Evolutionary conservation across 495 filamentous ascomycete genomes (phyloP), one percentile per base, ranked within the genome.

Genomic region (Copromyces sp.): DNA sequence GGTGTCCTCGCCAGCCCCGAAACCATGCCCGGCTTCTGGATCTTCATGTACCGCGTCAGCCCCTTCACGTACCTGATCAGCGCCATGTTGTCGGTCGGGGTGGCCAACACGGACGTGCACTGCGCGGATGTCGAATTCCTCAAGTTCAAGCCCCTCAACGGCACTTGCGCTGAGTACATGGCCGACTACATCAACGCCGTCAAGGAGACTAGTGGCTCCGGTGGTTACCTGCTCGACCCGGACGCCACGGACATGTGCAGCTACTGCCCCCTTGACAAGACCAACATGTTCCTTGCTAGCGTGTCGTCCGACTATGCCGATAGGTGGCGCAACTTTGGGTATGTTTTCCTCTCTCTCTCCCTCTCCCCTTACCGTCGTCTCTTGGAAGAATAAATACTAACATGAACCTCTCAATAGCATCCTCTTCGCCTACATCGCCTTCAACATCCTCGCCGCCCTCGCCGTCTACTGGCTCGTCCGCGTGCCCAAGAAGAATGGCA

Each of bases 31-130:
- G 79, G 87, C 11, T 94, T 94, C 84, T 95, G 92, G 92, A 92
- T 92, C 74, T 94, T 94, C 84, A 92, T 94, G 90, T 93, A 94
- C 79, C 89, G 90, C 38, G 83, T 92, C 69, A 92, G 90, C 7
- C 92, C 93, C 7, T 89, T 94, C 72, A 91, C 89, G 0, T 94
- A 94, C 74, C 80, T 92, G 0, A 87, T 93, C 8, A 84, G 83
- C 39, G 87, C 86, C 17, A 87, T 93, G 78, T 75, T 93, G n/a
- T 86, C 89, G 0, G 84, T 84, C 0, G 88, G 84, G 1, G 77
- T 94, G 5, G 86, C 89, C n/a, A 89, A 91, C 39, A 86, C 85
- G 2, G 32, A 77, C 0, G 87, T 90, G 2, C 14, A 78, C 1
- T 95, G 92, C 81, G 84, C 90, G 17, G 70, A 75, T 8, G 89